A percentile compares a stretch with the other conserved stretches of the same genome.
Evolutionary conservation across 345 rosid genomes (phyloP).

Genomic region (Jatropha curcas): DNA sequence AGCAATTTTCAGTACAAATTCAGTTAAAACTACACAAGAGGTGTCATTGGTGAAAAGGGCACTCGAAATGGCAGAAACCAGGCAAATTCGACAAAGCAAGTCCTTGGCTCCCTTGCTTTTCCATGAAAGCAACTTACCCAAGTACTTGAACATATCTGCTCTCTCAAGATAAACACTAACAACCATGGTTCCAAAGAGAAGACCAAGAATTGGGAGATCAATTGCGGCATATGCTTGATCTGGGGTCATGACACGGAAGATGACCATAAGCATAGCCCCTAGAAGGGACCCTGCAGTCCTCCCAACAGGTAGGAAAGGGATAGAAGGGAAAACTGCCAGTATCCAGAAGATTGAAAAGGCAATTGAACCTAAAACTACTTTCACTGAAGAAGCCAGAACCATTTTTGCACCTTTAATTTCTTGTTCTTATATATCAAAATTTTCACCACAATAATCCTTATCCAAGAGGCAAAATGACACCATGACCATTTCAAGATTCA

Average conservation of each 20-base stretch:
- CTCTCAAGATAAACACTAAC: slow-evolving; percentile 76
- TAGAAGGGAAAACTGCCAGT: slow-evolving; percentile 78
- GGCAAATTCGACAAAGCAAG: slow-evolving; percentile 61
- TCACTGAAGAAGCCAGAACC: slow-evolving; percentile 55
- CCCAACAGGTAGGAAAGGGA: slow-evolving; percentile 76
- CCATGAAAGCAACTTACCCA: slow-evolving; percentile 72
- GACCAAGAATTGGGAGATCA: slow-evolving; percentile 82
- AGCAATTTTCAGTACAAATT: slow-evolving; percentile 76
- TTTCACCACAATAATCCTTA: background rate
- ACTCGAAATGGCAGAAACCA: slow-evolving; percentile 74
- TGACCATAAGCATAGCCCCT: slow-evolving; percentile 85
- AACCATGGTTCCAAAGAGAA: slow-evolving; percentile 89
- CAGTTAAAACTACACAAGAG: slow-evolving; percentile 73
- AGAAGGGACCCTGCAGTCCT: slow-evolving; percentile 87
- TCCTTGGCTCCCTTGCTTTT: slow-evolving; percentile 74
- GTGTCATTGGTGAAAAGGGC: slow-evolving; percentile 91
- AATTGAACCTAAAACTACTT: slow-evolving; percentile 60
- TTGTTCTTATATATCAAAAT: no score
- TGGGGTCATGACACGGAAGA: slow-evolving; percentile 63
- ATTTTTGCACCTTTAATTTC: slow-evolving; percentile 36
- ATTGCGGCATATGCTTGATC: slow-evolving; percentile 80
- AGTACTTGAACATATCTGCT: slow-evolving; percentile 77
- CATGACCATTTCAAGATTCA: background rate
- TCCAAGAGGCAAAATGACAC: background rate
- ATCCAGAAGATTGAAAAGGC: slow-evolving; percentile 83